Conservation (phyloP, 148 eudicot genomes). For the Talinum fruticosum region DNA sequence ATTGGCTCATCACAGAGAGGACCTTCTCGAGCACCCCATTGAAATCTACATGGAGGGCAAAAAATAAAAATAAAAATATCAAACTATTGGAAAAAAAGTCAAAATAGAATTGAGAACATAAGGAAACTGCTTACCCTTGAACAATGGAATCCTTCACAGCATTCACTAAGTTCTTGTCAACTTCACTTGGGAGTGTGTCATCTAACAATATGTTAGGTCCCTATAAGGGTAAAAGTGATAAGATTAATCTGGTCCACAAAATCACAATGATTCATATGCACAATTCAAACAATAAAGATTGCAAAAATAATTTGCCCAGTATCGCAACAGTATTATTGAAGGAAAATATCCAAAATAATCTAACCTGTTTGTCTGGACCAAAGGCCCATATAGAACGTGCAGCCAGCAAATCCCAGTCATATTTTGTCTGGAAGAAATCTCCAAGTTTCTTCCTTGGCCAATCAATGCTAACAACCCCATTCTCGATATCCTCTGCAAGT, state of each 20-base stretch:
- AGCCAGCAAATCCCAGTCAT: conserved; percentile 99
- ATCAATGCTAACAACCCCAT: conserved; percentile 83
- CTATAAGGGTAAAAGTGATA: conserved; percentile 30
- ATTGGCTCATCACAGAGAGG: conserved; percentile 99
- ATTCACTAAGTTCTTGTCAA: conserved; percentile 80
- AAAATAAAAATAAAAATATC: conserved; percentile 11
- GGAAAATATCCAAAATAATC: neutral
- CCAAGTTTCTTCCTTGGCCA: conserved; percentile 90
- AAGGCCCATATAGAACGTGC: conserved; percentile 99
- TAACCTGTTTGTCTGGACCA: conserved; percentile 99
- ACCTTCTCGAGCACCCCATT: conserved; percentile 99
- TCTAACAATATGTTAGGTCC: conserved; percentile 95
- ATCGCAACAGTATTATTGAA: neutral
- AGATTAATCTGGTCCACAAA: neutral
- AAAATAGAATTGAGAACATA: neutral
- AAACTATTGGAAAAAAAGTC: neutral
- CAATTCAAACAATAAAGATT: neutral
- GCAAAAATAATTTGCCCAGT: neutral
- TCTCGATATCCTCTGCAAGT: conserved; percentile 96
- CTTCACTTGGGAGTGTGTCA: conserved; percentile 98
- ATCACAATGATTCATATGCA: neutral
- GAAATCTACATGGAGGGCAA: conserved; percentile 50
- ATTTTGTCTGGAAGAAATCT: conserved; percentile 83
- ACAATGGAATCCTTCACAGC: conserved; percentile 97
- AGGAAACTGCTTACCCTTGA: conserved; percentile 67